phyloP scores from a whole-genome alignment of 1,284 basidiomycete genomes.

The Moniliophthora roreri region DNA sequence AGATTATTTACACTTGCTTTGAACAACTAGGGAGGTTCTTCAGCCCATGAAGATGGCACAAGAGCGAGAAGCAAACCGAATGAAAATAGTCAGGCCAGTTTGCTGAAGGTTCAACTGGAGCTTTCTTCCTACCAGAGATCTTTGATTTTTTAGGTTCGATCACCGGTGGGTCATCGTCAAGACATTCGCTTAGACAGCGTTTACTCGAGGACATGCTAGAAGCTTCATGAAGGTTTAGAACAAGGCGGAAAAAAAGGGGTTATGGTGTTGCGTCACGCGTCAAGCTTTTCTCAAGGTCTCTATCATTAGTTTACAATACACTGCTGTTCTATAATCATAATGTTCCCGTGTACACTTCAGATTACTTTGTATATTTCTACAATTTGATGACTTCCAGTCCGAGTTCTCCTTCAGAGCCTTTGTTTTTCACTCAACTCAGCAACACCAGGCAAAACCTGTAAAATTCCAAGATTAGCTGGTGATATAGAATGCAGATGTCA shows the following conservation, averaged over 20 bases:
- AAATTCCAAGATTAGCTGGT: neutral
- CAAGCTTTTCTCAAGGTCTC: too few relatives aligned
- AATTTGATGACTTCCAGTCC: too few relatives aligned
- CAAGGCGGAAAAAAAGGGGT: too few relatives aligned
- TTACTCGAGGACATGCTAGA: too few relatives aligned
- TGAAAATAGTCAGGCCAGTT: constrained; percentile 63
- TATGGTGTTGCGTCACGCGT: too few relatives aligned
- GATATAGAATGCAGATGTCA: neutral
- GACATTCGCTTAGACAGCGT: too few relatives aligned
- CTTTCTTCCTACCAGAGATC: constrained; percentile 13
- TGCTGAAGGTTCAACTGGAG: neutral
- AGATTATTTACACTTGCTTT: constrained; percentile 28
- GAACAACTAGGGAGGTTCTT: constrained; percentile 31
- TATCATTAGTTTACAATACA: too few relatives aligned
- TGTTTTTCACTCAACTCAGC: constrained; percentile 69
- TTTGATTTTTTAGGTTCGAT: neutral
- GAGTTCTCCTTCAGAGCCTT: neutral
- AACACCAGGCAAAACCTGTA: constrained; percentile 80
- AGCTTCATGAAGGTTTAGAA: too few relatives aligned
- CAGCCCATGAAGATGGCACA: neutral
- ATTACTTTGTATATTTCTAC: too few relatives aligned
- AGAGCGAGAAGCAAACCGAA: constrained; percentile 36
- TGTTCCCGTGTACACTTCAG: too few relatives aligned
- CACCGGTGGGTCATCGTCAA: too few relatives aligned
- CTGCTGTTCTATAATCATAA: too few relatives aligned